Conservation (phyloP, 148 eudicot genomes). For the Salicornia ramosissima region DNA sequence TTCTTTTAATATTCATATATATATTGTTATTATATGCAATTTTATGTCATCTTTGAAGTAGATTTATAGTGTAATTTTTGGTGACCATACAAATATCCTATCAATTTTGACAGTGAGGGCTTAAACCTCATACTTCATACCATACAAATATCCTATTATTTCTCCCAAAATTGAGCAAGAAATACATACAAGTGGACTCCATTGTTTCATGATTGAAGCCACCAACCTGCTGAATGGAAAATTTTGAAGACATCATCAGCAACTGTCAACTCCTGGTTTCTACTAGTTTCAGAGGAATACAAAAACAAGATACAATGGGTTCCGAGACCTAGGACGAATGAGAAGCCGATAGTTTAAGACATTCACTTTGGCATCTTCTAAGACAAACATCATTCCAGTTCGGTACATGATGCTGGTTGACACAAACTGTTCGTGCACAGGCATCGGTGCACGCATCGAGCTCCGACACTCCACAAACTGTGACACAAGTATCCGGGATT, state of each 20-base stretch:
- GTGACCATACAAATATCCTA: too few relatives aligned
- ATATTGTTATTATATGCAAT: too few relatives aligned
- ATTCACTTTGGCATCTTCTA: conserved; percentile 50
- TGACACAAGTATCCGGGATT: conserved; percentile 58
- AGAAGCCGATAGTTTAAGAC: conserved; percentile 47
- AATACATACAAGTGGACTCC: not conserved
- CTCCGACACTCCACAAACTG: conserved; percentile 63
- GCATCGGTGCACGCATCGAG: conserved; percentile 65
- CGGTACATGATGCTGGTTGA: conserved; percentile 65
- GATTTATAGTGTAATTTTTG: too few relatives aligned
- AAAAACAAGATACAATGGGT: not conserved
- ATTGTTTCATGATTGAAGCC: not conserved
- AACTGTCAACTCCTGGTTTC: not conserved
- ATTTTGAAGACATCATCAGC: not conserved
- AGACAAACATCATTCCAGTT: conserved; percentile 67
- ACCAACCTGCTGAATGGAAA: conserved; percentile 1
- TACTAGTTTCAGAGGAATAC: not conserved
- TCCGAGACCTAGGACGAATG: conserved; percentile 28
- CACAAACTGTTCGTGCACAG: conserved; percentile 59
- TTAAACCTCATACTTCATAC: too few relatives aligned
- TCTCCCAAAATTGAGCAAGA: not conserved
- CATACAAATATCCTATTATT: not conserved
- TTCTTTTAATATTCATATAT: too few relatives aligned
- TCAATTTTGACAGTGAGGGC: too few relatives aligned
- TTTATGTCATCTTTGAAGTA: too few relatives aligned